Evolutionary conservation across 176 grass and related monocot species (phyloP), one percentile per base, ranked within the genome.

Genomic region (Aegilops bicornis): DNA sequence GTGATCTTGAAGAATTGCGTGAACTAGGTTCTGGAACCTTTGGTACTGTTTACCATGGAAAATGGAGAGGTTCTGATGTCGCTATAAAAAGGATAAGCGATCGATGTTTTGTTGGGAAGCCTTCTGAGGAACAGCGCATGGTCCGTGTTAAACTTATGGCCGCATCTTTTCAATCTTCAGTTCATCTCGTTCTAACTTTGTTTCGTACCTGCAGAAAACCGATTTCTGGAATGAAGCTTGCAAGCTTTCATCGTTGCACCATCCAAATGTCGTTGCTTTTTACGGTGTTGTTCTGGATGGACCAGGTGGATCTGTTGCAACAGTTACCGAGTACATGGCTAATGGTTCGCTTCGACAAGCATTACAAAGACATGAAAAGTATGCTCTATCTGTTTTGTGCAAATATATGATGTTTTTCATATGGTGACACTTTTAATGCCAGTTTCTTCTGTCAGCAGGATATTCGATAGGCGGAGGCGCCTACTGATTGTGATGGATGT

Each of bases 261-360:
- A 99, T 88, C 97, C 97, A 69, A 99, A 99, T 85, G 97, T 99
- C 36, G 94, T 99, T 60, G 97, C 97, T 32, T 99, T 99, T 81
- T 99, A 99, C 66, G 97, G 97, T 77, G 87, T 99, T 90, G 94
- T 96, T 82, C 60, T 96, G 40, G 97, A 99, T 87, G 90, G 90
- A 23, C 94, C 94, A 12, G 97, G 83, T 40, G 97, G 92, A 88
- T 89, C 90, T 86, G 90, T 99, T 83, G 97, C 97, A 89, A 99
- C 97, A 4, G 97, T 99, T 69, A 99, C 97, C 0, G 97, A 99
- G 64, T 99, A 94, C 87, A 99, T 99, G 97, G 94, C 91, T 85
- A 99, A 96, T 88, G 97, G 97, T 71, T 99, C 97, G 25, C 94
- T 99, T 86, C 90, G 92, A 76, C 97, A 96, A 56, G 97, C 94